These are phyloP conservation scores for Rhizopus arrhizus DNA, from an alignment of 371 early-diverging fungal genomes.

Conservation along the genomic window DNA sequence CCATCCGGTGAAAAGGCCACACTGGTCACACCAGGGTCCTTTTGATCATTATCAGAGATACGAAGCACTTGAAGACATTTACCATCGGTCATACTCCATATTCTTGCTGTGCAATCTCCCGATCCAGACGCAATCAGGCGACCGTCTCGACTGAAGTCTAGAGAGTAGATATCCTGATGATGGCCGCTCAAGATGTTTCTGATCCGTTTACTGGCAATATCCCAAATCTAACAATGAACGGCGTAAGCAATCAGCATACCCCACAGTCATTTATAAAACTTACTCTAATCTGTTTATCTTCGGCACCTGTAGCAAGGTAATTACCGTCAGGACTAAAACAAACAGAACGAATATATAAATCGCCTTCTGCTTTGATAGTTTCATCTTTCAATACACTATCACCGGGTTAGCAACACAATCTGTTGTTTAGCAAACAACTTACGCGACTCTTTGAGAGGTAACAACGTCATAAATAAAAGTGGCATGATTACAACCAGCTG, in stretches of 20 bases:
- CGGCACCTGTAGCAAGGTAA: constrained; percentile 95
- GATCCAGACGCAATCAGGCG: constrained; percentile 86
- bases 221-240: constrained; percentile 61
- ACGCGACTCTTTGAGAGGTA: constrained; percentile 74
- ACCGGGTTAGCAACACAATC: too few relatives aligned
- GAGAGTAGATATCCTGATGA: constrained; percentile 91
- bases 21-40: constrained; percentile 91
- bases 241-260: too few relatives aligned
- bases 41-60: constrained; percentile 75
- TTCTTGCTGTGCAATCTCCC: constrained; percentile 86
- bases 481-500: constrained; percentile 93
- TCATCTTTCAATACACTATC: constrained; percentile 79
- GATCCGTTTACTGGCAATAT: constrained; percentile 66
- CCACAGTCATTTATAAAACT: neutral
- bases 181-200: constrained; percentile 80
- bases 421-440: constrained; percentile 23
- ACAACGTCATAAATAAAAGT: constrained; percentile 88
- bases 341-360: constrained; percentile 94
- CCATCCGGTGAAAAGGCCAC: constrained; percentile 85
- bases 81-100: constrained; percentile 85
- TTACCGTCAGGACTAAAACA: constrained; percentile 95
- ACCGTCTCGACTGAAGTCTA: constrained; percentile 93
- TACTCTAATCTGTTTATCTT: constrained; percentile 92
- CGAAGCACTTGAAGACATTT: constrained; percentile 67
- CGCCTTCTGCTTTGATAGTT: constrained; percentile 69